A percentile compares a stretch with the other conserved stretches of the same genome.
Evolutionary conservation across 371 early-diverging fungal species (phyloP).

Genomic region (Dichotomocladium elegans): DNA sequence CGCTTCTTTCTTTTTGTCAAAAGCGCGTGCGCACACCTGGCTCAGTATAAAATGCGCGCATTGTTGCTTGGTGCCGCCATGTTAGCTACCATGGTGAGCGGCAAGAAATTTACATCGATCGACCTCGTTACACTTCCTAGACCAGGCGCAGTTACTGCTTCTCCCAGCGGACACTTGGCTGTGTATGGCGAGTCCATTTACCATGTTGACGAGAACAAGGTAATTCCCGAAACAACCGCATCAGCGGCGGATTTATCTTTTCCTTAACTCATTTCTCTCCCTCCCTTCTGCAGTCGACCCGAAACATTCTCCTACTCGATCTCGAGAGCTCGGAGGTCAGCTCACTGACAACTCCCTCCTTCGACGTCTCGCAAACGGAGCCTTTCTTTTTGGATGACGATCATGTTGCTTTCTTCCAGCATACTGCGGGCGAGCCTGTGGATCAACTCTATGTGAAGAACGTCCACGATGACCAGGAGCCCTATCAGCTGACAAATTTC

Average conservation of each 20-base stretch:
- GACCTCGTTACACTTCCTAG: slow-evolving; percentile 51
- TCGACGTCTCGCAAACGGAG: slow-evolving; percentile 38
- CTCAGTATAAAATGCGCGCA: no score
- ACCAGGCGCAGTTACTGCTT: slow-evolving; percentile 39
- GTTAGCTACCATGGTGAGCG: background rate
- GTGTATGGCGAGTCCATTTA: slow-evolving; percentile 54
- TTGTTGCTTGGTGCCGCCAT: no score
- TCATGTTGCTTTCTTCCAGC: slow-evolving; percentile 47
- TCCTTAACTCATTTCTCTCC: no score
- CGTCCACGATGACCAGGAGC: slow-evolving; percentile 19
- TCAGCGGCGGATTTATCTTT: no score
- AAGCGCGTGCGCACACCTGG: no score
- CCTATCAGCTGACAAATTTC: slow-evolving; percentile 49
- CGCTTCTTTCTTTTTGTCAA: no score
- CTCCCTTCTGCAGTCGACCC: slow-evolving; percentile 35
- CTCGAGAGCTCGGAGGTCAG: slow-evolving; percentile 18
- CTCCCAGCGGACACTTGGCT: slow-evolving; percentile 45
- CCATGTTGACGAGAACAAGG: slow-evolving; percentile 39
- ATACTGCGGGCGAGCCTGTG: slow-evolving; percentile 12
- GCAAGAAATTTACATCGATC: slow-evolving; percentile 18
- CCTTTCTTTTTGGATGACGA: slow-evolving; percentile 53
- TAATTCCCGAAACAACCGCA: slow-evolving; percentile 1
- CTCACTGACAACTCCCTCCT: slow-evolving; percentile 37
- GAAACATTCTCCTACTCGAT: slow-evolving; percentile 44
- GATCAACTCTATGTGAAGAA: slow-evolving; percentile 45